Percentiles rank a stretch among this genome's conserved stretches.
Conservation (phyloP, 2,329 filamentous ascomycete genomes). For the Alternaria sp. region DNA sequence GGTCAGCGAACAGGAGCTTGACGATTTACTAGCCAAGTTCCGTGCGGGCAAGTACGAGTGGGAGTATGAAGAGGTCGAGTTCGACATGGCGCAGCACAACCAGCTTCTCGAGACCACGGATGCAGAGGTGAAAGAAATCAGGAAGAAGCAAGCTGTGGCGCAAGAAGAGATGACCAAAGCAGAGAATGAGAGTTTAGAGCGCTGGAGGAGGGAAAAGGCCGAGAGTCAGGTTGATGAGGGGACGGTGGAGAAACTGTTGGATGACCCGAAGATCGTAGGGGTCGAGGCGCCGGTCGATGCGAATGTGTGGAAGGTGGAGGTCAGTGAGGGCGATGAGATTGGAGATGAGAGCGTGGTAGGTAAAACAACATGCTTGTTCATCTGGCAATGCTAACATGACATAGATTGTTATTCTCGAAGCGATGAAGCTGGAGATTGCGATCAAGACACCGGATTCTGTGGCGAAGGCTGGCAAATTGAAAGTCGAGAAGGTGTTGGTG, state of each 20-base stretch:
- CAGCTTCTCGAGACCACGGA: conserved; percentile 56
- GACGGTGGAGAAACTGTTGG: conserved; percentile 59
- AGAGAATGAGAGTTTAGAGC: conserved; percentile 56
- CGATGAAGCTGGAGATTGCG: conserved; percentile 59
- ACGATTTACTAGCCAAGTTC: conserved; percentile 59
- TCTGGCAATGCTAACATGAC: conserved; percentile 8
- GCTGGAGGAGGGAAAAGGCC: conserved; percentile 56
- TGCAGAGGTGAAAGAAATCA: conserved; percentile 59
- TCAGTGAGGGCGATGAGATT: conserved; percentile 51
- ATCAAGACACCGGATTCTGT: conserved; percentile 50
- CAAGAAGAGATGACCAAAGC: conserved; percentile 60
- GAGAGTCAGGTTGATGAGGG: conserved; percentile 58
- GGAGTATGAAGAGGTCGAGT: conserved; percentile 59
- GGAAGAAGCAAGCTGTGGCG: conserved; percentile 57
- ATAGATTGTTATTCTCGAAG: conserved; percentile 55
- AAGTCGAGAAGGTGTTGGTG: conserved; percentile 55
- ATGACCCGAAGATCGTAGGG: conserved; percentile 52
- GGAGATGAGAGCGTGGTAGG: conserved; percentile 45
- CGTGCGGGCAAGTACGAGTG: conserved; percentile 62
- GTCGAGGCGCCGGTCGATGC: conserved; percentile 57
- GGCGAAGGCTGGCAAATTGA: conserved; percentile 28
- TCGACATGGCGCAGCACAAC: conserved; percentile 67
- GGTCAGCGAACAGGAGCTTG: conserved; percentile 62
- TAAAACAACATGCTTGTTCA: neutral
- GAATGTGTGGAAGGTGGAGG: conserved; percentile 58